phyloP scores from a whole-genome alignment of 768 basidiomycete genomes.

The Termitomyces sp. region DNA sequence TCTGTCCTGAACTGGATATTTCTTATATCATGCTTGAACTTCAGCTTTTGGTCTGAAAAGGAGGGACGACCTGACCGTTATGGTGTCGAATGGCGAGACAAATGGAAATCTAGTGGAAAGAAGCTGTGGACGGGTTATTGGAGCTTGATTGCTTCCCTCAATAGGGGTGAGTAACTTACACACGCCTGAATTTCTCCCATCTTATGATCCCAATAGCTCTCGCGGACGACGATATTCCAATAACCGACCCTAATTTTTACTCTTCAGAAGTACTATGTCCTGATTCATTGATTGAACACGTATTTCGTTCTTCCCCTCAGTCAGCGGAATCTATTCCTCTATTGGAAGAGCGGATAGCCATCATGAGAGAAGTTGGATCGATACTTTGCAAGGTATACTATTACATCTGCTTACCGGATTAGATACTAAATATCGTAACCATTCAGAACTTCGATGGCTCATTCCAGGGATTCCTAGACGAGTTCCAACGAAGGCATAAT shows the following conservation, averaged over 20 bases:
- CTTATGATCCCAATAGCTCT: constrained; percentile 44
- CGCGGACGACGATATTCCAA: constrained; percentile 64
- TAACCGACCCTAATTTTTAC: constrained; percentile 78
- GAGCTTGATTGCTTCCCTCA: constrained; percentile 79
- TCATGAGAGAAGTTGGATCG: constrained; percentile 74
- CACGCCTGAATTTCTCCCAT: constrained; percentile 1
- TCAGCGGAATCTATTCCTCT: constrained; percentile 66
- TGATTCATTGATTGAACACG: constrained; percentile 57
- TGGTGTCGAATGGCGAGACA: constrained; percentile 71
- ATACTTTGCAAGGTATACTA: constrained; percentile 60
- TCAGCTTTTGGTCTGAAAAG: constrained; percentile 82
- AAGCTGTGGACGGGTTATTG: constrained; percentile 78
- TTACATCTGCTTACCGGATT: background rate
- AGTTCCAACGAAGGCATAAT: constrained; percentile 48
- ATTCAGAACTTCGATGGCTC: constrained; percentile 63
- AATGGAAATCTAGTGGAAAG: constrained; percentile 50
- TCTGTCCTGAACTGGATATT: constrained; percentile 81
- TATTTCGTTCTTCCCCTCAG: constrained; percentile 58
- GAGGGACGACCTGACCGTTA: constrained; percentile 57
- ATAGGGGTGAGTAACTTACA: constrained; percentile 49
- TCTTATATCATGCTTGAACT: constrained; percentile 80
- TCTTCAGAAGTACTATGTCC: constrained; percentile 65
- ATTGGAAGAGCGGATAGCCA: constrained; percentile 58
- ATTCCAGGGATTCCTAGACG: constrained; percentile 57
- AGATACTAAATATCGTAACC: background rate